Percentiles rank a stretch among this genome's conserved stretches.
These are phyloP conservation scores for Termitomyces heimii DNA, from an alignment of 768 basidiomycete species.

Conservation along the genomic window DNA sequence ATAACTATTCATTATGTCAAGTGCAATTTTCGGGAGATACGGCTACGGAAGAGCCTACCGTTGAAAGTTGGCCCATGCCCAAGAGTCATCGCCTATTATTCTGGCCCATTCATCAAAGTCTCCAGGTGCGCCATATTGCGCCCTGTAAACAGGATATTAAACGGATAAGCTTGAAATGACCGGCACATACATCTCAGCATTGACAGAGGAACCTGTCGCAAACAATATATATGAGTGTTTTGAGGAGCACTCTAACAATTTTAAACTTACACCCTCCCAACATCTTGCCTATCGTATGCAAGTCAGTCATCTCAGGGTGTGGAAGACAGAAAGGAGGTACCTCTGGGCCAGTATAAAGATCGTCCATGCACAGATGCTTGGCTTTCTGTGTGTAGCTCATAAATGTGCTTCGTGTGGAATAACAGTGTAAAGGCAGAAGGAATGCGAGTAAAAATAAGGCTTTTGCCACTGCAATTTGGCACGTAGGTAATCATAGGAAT, in stretches of 20 bases:
- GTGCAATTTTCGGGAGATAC: not conserved
- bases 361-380: slow-evolving; percentile 43
- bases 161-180: not conserved
- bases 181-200: slow-evolving; percentile 43
- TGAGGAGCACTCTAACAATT: not conserved
- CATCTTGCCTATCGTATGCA: slow-evolving; percentile 41
- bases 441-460: slow-evolving; percentile 31
- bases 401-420: slow-evolving; percentile 43
- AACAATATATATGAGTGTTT: not conserved
- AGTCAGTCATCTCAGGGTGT: not conserved
- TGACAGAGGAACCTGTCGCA: slow-evolving; percentile 52
- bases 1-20: slow-evolving; percentile 32
- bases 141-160: slow-evolving; percentile 25
- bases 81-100: slow-evolving; percentile 46
- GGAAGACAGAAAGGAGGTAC: slow-evolving; percentile 23
- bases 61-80: slow-evolving; percentile 54
- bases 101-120: slow-evolving; percentile 66
- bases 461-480: slow-evolving; percentile 32
- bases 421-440: slow-evolving; percentile 39
- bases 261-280: slow-evolving; percentile 62
- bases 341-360: slow-evolving; percentile 60
- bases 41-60: slow-evolving; percentile 24
- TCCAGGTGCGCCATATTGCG: slow-evolving; percentile 59
- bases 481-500: not conserved
- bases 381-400: slow-evolving; percentile 49